Base-by-base conservation (phyloP, 1,139 yeast genomes). In the Eremothecium coryli region DNA sequence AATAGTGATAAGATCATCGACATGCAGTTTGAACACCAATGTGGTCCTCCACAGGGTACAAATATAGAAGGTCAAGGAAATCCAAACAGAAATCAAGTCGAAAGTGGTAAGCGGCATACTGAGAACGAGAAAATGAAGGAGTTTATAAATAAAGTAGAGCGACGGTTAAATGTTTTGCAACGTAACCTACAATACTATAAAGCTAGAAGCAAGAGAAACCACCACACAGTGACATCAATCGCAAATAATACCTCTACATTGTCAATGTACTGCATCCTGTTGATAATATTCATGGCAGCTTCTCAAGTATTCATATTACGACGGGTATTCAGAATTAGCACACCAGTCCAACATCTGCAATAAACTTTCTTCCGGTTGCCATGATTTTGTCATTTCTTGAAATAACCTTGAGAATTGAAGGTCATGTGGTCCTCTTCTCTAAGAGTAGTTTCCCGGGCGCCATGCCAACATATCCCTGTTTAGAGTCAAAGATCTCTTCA, bases 191-290 rank as follows among this genome's bases (percentile, higher is more conserved):
- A 80, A 52, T 81, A 86, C 62, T 86, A 88, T 68, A 82, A 79
- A 62, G 78, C 93, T n/a, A 78, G 98, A 66, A 88, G 82, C 60
- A 76, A 75, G 61, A 74, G 97, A 62, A 90, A 88, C 63, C 93
- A 86, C 58, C 76, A 82, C 36, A 90, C 98, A 20, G 97, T 90
- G 40, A 73, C 70, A 56, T 80, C 93, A 14, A 88, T 96, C 4
- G 93, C 82, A 54, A 60, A 73, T n/a, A 74, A 97, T 57, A 82
- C 90, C 42, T 79, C 80, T 52, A 78, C 80, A 68, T 88, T 86
- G 57, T 80, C 93, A 20, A 58, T 86, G 28, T 73, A 82, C 49
- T 96, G 85, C 58, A 84, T 85, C 26, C 52, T 77, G 26, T 66
- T 86, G 49, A 82, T 88, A 76, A 79, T 82, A 31, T 84, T 81